Evolutionary conservation across 495 filamentous ascomycete genomes (phyloP), one percentile per base, ranked within the genome.

Genomic region (Thermothielavioides terrestris): DNA sequence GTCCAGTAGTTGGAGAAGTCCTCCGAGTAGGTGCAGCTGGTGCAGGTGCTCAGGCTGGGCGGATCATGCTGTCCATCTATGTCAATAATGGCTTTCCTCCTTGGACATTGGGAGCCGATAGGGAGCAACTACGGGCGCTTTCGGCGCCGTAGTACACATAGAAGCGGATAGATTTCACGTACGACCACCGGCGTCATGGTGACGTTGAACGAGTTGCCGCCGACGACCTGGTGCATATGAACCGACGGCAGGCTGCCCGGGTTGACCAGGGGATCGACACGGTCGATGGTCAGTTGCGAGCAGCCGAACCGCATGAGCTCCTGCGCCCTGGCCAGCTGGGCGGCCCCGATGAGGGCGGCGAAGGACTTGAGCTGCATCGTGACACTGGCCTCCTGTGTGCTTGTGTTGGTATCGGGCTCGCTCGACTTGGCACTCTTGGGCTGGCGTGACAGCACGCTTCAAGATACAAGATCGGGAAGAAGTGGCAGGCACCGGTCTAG

Each of bases 151-250:
- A n/a, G n/a, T n/a, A n/a, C n/a, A n/a, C n/a, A n/a, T n/a, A n/a
- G n/a, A n/a, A n/a, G n/a, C n/a, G n/a, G n/a, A n/a, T n/a, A n/a
- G n/a, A n/a, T n/a, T n/a, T n/a, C n/a, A n/a, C n/a, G n/a, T n/a
- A n/a, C n/a, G n/a, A n/a, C n/a, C n/a, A n/a, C n/a, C n/a, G 67
- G 70, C 6, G 50, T 45, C 72, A 74, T 74, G 35, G 65, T 61
- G 15, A 65, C 67, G 47, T 73, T 71, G 62, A 76, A 70, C 23
- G 67, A 64, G 66, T 76, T 72, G 36, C 72, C 72, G n/a, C 72
- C 72, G 7, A 73, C 65, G 21, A 76, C 60, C 39, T 73, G 71
- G 41, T 76, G 72, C 42, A 76, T 61, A 46, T 76, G 73, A 2
- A 71, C 53, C 11, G 71, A 69, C 4, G 69, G 68, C 15, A 53